Evolutionary conservation across 805 yeast species (phyloP).

Genomic region (Lipomyces japonicus): DNA sequence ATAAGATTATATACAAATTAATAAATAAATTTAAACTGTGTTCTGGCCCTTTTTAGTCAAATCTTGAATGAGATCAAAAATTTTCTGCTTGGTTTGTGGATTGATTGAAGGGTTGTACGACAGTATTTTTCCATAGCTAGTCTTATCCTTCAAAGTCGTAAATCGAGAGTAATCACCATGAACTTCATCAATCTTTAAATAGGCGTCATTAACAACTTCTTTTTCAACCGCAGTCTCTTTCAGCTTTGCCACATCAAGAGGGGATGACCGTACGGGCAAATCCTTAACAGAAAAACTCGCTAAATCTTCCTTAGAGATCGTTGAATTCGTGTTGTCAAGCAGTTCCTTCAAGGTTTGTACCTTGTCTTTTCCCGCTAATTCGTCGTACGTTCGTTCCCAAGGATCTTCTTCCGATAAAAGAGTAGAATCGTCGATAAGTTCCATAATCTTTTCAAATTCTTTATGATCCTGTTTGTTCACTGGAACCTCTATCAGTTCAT

Average conservation of each 20-base stretch:
- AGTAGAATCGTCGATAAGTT: neutral
- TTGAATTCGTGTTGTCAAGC: neutral
- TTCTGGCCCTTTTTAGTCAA: neutral
- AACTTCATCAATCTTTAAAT: conserved; percentile 4
- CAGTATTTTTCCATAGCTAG: conserved; percentile 3
- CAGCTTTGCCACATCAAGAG: neutral
- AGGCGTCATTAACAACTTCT: conserved; percentile 3
- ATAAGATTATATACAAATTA: neutral
- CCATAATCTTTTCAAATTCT: neutral
- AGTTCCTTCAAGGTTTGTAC: neutral
- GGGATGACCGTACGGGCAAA: neutral
- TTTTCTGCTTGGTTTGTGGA: conserved; percentile 11
- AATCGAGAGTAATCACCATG: conserved; percentile 20
- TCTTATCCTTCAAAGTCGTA: conserved; percentile 3
- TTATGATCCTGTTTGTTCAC: too few species aligned
- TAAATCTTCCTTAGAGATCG: neutral
- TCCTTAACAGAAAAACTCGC: neutral
- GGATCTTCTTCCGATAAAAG: neutral
- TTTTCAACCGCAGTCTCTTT: neutral
- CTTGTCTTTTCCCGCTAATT: neutral
- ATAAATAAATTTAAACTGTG: neutral
- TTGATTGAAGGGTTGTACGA: conserved; percentile 10
- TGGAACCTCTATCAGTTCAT: neutral
- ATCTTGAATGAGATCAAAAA: conserved; percentile 5
- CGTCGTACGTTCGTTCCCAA: neutral